Conservation (phyloP, 768 basidiomycete species). For the Mycena rebaudengoi region DNA sequence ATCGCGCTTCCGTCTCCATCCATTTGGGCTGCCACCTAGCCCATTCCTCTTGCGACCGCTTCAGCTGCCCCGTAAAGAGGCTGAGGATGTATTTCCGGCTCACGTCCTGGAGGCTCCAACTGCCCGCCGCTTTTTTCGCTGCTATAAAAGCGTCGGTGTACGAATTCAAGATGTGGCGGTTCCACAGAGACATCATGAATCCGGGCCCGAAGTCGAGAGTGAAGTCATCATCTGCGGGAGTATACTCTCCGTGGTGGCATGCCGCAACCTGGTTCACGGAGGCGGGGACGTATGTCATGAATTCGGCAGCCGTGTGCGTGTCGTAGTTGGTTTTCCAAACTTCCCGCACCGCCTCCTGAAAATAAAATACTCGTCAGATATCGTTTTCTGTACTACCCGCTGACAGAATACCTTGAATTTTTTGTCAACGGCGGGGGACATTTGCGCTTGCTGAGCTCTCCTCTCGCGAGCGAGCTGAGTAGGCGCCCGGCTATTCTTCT, state of each 20-base stretch:
- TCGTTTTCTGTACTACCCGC: not conserved
- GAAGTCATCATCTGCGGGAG: not conserved
- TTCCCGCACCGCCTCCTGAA: not conserved
- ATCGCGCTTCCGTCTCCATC: too few relatives aligned
- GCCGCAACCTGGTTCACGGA: not conserved
- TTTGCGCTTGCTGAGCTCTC: too few relatives aligned
- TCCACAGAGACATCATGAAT: not conserved
- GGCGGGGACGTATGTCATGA: not conserved
- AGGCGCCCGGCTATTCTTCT: too few relatives aligned
- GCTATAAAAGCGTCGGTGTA: not conserved
- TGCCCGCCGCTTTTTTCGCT: too few relatives aligned
- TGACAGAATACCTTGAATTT: not conserved
- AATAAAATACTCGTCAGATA: not conserved
- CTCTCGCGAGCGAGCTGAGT: too few relatives aligned
- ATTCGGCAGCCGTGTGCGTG: not conserved
- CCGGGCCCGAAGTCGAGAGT: not conserved
- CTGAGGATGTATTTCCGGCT: not conserved
- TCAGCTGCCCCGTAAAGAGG: not conserved
- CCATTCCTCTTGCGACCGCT: conserved; percentile 14
- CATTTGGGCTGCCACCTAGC: too few relatives aligned
- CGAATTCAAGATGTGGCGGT: not conserved
- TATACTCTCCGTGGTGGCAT: not conserved
- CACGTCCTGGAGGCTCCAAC: conserved; percentile 9
- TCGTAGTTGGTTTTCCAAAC: not conserved
- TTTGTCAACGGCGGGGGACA: not conserved